These are phyloP conservation scores for Camelina laxa DNA, from an alignment of 345 rosid species.

Conservation along the genomic window DNA sequence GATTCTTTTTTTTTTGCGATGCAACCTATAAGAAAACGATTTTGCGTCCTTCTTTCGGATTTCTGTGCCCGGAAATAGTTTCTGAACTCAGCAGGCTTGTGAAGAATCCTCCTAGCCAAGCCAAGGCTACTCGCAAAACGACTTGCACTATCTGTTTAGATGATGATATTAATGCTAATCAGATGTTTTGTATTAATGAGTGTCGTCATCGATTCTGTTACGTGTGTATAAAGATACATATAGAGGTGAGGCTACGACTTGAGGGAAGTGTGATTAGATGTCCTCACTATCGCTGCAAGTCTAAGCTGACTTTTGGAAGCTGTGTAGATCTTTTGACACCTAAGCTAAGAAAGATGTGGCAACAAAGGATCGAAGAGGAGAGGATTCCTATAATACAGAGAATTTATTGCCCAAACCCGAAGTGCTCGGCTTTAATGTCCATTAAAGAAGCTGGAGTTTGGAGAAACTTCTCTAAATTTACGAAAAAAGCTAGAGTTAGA, in stretches of 20 bases:
- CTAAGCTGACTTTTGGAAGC: slow-evolving; percentile 47
- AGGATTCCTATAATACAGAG: slow-evolving; percentile 55
- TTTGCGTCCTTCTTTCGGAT: not conserved
- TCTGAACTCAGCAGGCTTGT: slow-evolving; percentile 21
- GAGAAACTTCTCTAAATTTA: slow-evolving; percentile 8
- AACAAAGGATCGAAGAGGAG: slow-evolving; percentile 55
- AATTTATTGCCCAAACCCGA: slow-evolving; percentile 71
- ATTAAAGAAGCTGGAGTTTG: slow-evolving; percentile 11
- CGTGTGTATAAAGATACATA: slow-evolving; percentile 52
- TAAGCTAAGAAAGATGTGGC: slow-evolving; percentile 54
- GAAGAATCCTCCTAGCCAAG: not conserved
- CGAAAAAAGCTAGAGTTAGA: slow-evolving; percentile 42
- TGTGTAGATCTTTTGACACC: slow-evolving; percentile 58
- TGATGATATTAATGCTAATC: slow-evolving; percentile 45
- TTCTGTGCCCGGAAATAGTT: slow-evolving; percentile 39
- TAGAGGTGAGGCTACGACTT: slow-evolving; percentile 53
- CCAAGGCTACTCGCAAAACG: not conserved
- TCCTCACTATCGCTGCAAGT: slow-evolving; percentile 50
- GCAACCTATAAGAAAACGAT: not conserved
- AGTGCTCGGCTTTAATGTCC: slow-evolving; percentile 70
- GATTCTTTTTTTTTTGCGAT: too few species aligned
- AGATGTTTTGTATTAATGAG: slow-evolving; percentile 58
- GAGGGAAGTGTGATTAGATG: slow-evolving; percentile 55
- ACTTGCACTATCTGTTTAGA: slow-evolving; percentile 64
- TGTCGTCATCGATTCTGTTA: slow-evolving; percentile 72